Base-by-base conservation (phyloP, 169 alveolate genomes). In the Plasmodium reichenowi region DNA sequence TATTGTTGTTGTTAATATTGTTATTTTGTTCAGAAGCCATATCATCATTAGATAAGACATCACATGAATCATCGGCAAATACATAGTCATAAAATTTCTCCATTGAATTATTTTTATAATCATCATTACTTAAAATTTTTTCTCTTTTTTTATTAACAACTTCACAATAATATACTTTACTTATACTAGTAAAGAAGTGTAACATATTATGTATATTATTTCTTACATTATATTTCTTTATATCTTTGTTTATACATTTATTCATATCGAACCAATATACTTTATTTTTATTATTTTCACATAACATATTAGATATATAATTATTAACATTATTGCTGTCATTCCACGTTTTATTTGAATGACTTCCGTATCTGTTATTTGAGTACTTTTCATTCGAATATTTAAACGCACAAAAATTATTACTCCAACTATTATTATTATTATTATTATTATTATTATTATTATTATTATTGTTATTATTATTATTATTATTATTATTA, bases 111-210 rank as follows among this genome's bases (percentile, higher is more conserved):
- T 52, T 64, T 13, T 50, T 58, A 9, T 6, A 26, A 64, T 64
- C 73, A 64, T 78, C 63, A 70, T 66, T 50, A 22, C 50, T 63
- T 17, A 64, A n/a, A 38, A 56, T 29, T 66, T 78, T 78, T 3
- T 78, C 89, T 58, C 76, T 78, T 66, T 58, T 78, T 58, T 66
- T 70, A 13, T 78, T 68, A 45, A 78, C 67, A 20, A 78, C 50
- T 78, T 78, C 78, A 58, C 89, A 78, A 58, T 26, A 66, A 59
- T 64, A 78, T 24, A 64, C 67, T 78, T 48, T 78, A 66, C 89
- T 78, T 78, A 78, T 78, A 58, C 89, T 78, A 38, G 68, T 32
- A 22, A 78, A 58, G 32, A 78, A 78, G 3, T 59, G 64, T 63
- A 78, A 66, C 13, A 78, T 17, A 50, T 52, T 78, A 15, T 43